phyloP scores from a whole-genome alignment of 306 rosid genomes.

The Lathyrus tuberosus region DNA sequence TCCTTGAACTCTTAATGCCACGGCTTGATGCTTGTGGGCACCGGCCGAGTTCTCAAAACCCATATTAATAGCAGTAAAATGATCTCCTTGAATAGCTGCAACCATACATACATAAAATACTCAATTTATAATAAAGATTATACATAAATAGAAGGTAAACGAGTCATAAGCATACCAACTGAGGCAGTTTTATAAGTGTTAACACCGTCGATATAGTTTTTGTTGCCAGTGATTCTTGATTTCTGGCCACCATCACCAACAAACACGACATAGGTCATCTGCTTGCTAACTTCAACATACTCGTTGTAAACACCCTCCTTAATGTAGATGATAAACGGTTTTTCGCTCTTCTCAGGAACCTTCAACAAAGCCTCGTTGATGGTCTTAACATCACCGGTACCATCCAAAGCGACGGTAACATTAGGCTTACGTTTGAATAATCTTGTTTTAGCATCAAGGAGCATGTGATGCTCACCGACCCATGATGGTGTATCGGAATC shows the following conservation, averaged over 20 bases:
- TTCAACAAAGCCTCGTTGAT: constrained; percentile 50
- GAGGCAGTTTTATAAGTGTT: constrained; percentile 61
- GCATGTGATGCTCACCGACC: not conserved
- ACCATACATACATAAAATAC: not conserved
- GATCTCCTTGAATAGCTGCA: constrained; percentile 58
- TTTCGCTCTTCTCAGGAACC: constrained; percentile 40
- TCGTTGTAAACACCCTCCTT: constrained; percentile 64
- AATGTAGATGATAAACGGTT: constrained; percentile 55
- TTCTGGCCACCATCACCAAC: constrained; percentile 62
- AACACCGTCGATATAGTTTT: constrained; percentile 54
- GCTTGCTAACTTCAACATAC: constrained; percentile 35
- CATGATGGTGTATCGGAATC: constrained; percentile 17
- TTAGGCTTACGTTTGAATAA: constrained; percentile 35
- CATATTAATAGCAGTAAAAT: constrained; percentile 55
- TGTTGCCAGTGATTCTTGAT: constrained; percentile 46
- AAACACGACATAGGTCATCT: constrained; percentile 49
- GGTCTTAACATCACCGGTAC: constrained; percentile 52
- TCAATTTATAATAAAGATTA: too few species aligned
- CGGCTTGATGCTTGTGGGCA: constrained; percentile 68
- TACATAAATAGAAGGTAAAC: too few species aligned
- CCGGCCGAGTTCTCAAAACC: constrained; percentile 78
- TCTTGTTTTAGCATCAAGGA: not conserved
- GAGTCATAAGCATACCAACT: constrained; percentile 45
- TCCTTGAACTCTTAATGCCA: constrained; percentile 66
- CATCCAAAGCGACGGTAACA: constrained; percentile 63